Evolutionary conservation across 2,329 filamentous ascomycete species (phyloP), one percentile per base, ranked within the genome.

Genomic region (Cercospora beticola): DNA sequence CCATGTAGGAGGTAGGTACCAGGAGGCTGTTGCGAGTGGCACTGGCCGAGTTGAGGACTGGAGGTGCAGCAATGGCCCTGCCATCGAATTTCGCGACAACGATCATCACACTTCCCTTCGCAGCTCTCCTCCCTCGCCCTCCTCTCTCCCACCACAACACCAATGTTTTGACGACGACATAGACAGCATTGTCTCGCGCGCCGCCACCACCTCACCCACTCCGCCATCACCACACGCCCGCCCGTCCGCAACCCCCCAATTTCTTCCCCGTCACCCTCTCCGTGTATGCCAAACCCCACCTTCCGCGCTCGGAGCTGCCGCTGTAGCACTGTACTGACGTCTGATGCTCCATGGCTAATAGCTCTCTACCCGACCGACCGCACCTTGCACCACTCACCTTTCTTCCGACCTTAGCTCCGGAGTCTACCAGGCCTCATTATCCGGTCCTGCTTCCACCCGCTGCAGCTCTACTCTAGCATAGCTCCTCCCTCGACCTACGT

Each of bases 141-240:
- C 31, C 36, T 36, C 28, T 26, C 31, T 49, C 6, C 3, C 66
- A 23, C 52, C 16, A 49, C 66, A 63, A 43, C 56, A 30, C 66
- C 66, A 56, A 68, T 68, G 66, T 65, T 40, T 40, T 62, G 66
- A 65, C 56, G 28, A 21, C 62, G 66, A 65, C 62, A 68, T 68
- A 68, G 66, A 61, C 66, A 61, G 66, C 66, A 68, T 68, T 62
- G 66, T 64, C 66, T 65, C 46, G 62, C 57, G 49, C 26, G 56
- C 21, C 62, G 18, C 58, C 18, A 54, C 66, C 62, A 57, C 16
- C 66, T 30, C 30, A 31, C 21, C 58, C 36, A 43, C 66, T 57
- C 33, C 33, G 12, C 59, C 36, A 16, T 28, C 21, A 43, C 59
- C 59, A 21, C 59, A n/a, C 59, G n/a, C 26, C 66, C 65, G 60